Evolutionary conservation across 1,284 basidiomycete genomes (phyloP), one percentile per base, ranked within the genome.

Genomic region (Hortiboletus rubellus): DNA sequence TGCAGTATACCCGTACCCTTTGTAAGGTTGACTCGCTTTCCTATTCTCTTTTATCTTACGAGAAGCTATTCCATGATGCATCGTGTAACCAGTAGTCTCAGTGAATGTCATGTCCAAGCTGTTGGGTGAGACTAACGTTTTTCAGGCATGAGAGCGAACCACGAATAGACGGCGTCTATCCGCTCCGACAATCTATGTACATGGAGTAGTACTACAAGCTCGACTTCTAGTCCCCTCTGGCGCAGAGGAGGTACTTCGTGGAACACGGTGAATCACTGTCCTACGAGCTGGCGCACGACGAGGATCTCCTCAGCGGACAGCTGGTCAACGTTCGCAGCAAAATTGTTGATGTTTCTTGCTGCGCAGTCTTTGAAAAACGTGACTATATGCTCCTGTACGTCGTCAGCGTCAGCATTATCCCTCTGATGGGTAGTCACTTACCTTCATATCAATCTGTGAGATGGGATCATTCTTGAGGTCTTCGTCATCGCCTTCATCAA

Each of bases 401-500:
- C 8, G 27, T 54, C 38, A 45, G 40, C 12, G 10, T 54, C 37
- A 45, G 44, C 17, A 17, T 22, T 15, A 30, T 51, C 17, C n/a
- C 15, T 3, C 17, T 11, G 48, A 15, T 11, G 15, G 18, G 14
- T 27, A n/a, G 14, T 7, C 7, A 1, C 84, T 63, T 59, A 93
- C 94, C 75, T 86, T 86, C 77, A 97, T 85, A 66, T 98, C 92
- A 72, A 98, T 89, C 64, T 88, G 86, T 41, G 91, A 94, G 53
- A 96, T 81, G 1, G 92, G 87, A 73, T 98, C 96, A 49, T 84
- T 84, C 73, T 85, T 86, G 52, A 97, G 79, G 69, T 97, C 94
- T 62, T 95, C 92, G 67, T 96, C 93, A 57, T 90, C 88, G 50
- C 80, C 82, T 46, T 82, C 81, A 22, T 86, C 85, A 46, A 86